These are phyloP conservation scores for Tricholoma flavovirens DNA, from an alignment of 768 basidiomycete genomes.

Conservation along the genomic window DNA sequence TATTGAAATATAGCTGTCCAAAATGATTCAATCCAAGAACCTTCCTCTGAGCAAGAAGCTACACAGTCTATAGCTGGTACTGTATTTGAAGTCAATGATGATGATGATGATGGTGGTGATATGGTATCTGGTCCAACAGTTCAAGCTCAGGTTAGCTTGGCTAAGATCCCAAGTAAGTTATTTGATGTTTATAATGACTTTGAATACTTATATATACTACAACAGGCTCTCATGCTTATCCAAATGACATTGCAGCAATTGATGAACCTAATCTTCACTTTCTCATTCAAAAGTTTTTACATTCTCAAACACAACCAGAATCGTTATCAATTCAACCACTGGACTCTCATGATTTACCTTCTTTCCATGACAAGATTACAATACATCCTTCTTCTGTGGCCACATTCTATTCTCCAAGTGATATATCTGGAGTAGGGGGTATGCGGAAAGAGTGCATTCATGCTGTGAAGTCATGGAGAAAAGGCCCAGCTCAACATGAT, in stretches of 20 bases:
- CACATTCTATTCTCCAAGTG: not conserved
- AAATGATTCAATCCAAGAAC: no score
- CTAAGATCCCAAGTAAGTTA: slow-evolving; percentile 2
- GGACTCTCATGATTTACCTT: not conserved
- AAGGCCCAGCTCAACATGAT: not conserved
- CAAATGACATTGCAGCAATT: not conserved
- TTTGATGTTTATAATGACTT: slow-evolving; percentile 5
- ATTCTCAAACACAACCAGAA: no score
- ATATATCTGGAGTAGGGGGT: not conserved
- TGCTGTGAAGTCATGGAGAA: not conserved
- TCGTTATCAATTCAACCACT: no score
- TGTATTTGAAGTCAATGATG: no score
- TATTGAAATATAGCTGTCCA: no score
- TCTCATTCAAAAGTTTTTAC: no score
- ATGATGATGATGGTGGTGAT: no score
- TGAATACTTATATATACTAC: slow-evolving; percentile 12
- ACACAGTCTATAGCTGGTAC: no score
- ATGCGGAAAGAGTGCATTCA: not conserved
- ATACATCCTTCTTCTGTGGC: not conserved
- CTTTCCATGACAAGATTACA: not conserved
- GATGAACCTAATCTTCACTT: not conserved
- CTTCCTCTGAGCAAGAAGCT: no score
- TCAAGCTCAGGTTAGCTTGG: not conserved
- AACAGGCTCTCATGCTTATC: no score
- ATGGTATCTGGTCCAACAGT: not conserved